Evolutionary conservation across 768 basidiomycete species (phyloP).

Genomic region (Panus rudis): DNA sequence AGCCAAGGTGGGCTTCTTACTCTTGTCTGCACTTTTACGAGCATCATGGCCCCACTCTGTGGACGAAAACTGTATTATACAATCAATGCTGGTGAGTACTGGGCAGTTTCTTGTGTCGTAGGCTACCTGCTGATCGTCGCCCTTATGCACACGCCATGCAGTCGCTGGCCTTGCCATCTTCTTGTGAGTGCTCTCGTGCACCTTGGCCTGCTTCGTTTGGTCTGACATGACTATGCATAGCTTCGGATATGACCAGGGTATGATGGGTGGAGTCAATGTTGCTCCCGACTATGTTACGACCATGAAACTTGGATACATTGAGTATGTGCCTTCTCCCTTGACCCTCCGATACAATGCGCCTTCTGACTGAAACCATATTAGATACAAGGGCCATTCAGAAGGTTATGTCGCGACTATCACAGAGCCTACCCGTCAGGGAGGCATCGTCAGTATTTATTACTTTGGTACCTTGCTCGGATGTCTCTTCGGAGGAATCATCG

Average conservation of each 20-base stretch:
- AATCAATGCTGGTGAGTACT: conserved; percentile 15
- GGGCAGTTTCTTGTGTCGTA: background rate
- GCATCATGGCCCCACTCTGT: too few relatives aligned
- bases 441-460: conserved; percentile 41
- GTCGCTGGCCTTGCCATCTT: conserved; percentile 28
- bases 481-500: conserved; percentile 33
- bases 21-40: too few relatives aligned
- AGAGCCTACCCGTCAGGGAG: conserved; percentile 35
- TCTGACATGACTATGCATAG: conserved; percentile 18
- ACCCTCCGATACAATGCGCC: background rate
- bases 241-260: conserved; percentile 42
- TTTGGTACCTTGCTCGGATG: conserved; percentile 36
- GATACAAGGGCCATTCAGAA: conserved; percentile 32
- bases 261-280: conserved; percentile 43
- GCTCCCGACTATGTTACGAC: conserved; percentile 36
- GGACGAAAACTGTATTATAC: conserved; percentile 23
- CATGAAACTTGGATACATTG: conserved; percentile 34
- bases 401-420: conserved; percentile 38
- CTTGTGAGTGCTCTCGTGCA: conserved; percentile 18
- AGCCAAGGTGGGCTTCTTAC: too few relatives aligned
- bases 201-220: background rate
- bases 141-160: background rate
- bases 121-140: background rate
- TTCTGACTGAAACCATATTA: conserved; percentile 1
- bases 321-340: conserved; percentile 11